Conservation (phyloP, 805 yeast species). For the Lachancea sp. region DNA sequence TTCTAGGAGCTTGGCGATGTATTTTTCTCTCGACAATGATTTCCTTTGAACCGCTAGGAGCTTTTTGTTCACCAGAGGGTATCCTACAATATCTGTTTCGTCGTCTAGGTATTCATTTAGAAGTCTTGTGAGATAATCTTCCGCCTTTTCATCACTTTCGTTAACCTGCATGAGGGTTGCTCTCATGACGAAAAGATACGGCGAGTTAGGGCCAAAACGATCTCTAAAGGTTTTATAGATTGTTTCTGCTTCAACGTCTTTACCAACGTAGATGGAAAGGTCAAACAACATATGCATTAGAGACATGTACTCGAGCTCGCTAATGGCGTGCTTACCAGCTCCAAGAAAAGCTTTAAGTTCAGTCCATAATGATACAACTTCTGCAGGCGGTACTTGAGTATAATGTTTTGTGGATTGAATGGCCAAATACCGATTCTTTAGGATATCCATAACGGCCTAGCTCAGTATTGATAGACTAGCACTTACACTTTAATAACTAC, state of each 20-base stretch:
- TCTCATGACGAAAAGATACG: slow-evolving; percentile 29
- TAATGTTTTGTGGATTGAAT: slow-evolving; percentile 48
- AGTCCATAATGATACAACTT: slow-evolving; percentile 32
- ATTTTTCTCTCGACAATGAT: slow-evolving; percentile 14
- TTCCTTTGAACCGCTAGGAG: slow-evolving; percentile 22
- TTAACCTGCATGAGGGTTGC: slow-evolving; percentile 24
- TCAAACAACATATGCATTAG: slow-evolving; percentile 69
- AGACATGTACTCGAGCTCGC: slow-evolving; percentile 42
- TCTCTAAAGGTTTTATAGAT: slow-evolving; percentile 61
- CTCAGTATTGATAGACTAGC: neutral
- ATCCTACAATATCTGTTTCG: slow-evolving; percentile 34
- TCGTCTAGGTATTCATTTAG: slow-evolving; percentile 45
- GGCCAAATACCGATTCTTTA: slow-evolving; percentile 43
- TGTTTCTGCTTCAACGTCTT: slow-evolving; percentile 66
- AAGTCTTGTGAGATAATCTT: slow-evolving; percentile 47
- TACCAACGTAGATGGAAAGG: slow-evolving; percentile 51
- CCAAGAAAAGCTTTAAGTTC: slow-evolving; percentile 34
- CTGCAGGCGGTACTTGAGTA: slow-evolving; percentile 42
- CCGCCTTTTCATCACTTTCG: slow-evolving; percentile 24
- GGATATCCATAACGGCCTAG: slow-evolving; percentile 9
- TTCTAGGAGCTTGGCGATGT: slow-evolving; percentile 16
- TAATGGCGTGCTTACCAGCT: slow-evolving; percentile 20
- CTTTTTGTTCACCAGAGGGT: slow-evolving; percentile 26
- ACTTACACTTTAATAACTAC: too few relatives aligned
- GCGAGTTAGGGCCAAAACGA: slow-evolving; percentile 48